A percentile compares a stretch with the other conserved stretches of the same genome.
Conservation (phyloP, 164 flowering plant species). For the Kalanchoe fedtschenkoi region DNA sequence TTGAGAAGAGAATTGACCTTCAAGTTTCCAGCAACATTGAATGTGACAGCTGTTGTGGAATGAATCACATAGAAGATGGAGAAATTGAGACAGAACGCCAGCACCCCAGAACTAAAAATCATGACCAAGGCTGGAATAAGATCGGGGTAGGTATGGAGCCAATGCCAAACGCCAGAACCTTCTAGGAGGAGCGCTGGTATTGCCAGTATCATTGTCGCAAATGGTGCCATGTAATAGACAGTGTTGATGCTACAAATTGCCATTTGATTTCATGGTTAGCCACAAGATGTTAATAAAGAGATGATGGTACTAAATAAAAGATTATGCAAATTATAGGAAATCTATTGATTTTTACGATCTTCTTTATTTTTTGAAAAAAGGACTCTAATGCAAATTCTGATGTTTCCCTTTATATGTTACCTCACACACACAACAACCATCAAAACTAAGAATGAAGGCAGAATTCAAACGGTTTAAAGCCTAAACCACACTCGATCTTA, state of each 20-base stretch:
- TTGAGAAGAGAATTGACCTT: slow-evolving; percentile 44
- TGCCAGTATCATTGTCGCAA: slow-evolving; percentile 92
- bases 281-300: neutral
- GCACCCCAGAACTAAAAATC: slow-evolving; percentile 73
- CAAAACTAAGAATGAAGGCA: neutral
- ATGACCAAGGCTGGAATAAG: slow-evolving; percentile 46
- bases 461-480: too few relatives aligned
- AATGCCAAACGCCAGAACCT: slow-evolving; percentile 64
- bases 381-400: neutral
- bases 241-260: slow-evolving; percentile 64
- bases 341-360: neutral
- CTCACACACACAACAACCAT: neutral
- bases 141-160: slow-evolving; percentile 54
- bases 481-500: too few relatives aligned
- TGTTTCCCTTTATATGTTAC: neutral
- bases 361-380: neutral
- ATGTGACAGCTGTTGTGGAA: slow-evolving; percentile 94
- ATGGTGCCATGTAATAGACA: slow-evolving; percentile 98
- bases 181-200: slow-evolving; percentile 80
- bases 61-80: slow-evolving; percentile 97
- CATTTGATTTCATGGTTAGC: neutral
- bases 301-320: neutral
- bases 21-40: slow-evolving; percentile 97
- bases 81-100: slow-evolving; percentile 94
- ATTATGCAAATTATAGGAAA: neutral